phyloP scores from a whole-genome alignment of 768 basidiomycete species.

The Mycena latifolia region DNA sequence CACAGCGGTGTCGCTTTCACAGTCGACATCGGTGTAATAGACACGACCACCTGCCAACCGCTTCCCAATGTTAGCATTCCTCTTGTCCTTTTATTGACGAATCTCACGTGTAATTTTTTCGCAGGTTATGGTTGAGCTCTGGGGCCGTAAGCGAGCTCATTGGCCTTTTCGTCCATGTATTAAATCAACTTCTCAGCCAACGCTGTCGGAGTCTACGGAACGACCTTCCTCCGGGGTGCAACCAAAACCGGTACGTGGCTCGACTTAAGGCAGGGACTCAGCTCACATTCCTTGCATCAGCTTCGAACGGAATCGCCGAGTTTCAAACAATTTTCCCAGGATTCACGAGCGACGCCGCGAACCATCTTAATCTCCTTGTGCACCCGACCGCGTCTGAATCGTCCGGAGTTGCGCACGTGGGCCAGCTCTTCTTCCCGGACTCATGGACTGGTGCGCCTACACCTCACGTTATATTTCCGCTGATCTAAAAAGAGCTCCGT shows the following conservation, averaged over 20 bases:
- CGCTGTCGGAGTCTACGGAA: constrained; percentile 47
- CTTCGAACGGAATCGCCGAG: constrained; percentile 52
- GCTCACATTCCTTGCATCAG: constrained; percentile 29
- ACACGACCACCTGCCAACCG: constrained; percentile 54
- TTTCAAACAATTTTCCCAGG: constrained; percentile 54
- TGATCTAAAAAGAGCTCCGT: too few species aligned
- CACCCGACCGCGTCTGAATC: too few species aligned
- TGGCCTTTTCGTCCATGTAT: too few species aligned
- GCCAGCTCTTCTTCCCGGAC: too few species aligned
- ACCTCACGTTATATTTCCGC: not conserved
- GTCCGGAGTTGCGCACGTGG: too few species aligned
- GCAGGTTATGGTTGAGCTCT: too few species aligned
- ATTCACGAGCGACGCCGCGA: constrained; percentile 49
- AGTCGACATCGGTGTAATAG: constrained; percentile 53
- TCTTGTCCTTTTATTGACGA: too few species aligned
- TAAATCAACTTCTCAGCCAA: constrained; percentile 45
- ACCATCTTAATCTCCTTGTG: constrained; percentile 53
- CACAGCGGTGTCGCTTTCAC: constrained; percentile 50
- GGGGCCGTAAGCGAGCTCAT: too few species aligned
- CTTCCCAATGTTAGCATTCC: constrained; percentile 45
- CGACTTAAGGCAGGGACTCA: constrained; percentile 48
- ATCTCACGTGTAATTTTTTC: too few species aligned
- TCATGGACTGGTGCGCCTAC: constrained; percentile 45
- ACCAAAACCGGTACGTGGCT: not conserved
- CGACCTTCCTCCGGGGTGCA: too few species aligned